A percentile compares a stretch with the other conserved stretches of the same genome.
Evolutionary conservation across 768 basidiomycete genomes (phyloP).

Genomic region (Astraeus odoratus): DNA sequence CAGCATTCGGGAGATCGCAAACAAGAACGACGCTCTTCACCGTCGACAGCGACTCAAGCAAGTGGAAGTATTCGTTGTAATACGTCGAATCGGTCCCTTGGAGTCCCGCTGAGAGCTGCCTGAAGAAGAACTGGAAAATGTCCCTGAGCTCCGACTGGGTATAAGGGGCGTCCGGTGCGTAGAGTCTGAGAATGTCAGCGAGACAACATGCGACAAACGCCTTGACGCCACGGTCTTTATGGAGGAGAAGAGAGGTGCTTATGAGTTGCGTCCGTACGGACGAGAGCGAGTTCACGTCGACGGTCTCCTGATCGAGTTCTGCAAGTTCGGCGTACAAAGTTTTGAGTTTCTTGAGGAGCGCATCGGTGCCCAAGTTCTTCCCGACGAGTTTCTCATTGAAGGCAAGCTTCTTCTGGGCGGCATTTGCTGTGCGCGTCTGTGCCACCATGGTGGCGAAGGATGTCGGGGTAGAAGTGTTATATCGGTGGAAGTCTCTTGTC

Average conservation of each 20-base stretch:
- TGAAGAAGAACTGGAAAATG: conserved; percentile 95
- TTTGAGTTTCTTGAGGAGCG: conserved; percentile 81
- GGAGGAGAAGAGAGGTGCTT: conserved; percentile 71
- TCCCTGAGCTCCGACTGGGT: conserved; percentile 83
- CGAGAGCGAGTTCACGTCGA: conserved; percentile 68
- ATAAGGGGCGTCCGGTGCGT: conserved; percentile 96
- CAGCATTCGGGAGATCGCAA: conserved; percentile 82
- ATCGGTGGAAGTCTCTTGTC: conserved; percentile 1
- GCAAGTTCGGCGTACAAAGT: conserved; percentile 69
- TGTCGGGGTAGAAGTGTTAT: neutral
- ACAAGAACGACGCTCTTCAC: conserved; percentile 94
- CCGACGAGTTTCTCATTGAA: conserved; percentile 81
- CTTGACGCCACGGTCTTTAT: conserved; percentile 95
- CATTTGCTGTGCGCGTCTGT: conserved; percentile 55
- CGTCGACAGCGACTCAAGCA: conserved; percentile 88
- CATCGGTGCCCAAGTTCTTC: conserved; percentile 74
- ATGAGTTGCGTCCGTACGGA: conserved; percentile 75
- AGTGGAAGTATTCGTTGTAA: conserved; percentile 88
- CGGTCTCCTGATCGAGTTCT: conserved; percentile 79
- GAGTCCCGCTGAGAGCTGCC: conserved; percentile 71
- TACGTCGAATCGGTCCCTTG: conserved; percentile 75
- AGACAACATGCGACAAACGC: conserved; percentile 92
- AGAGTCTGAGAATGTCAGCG: conserved; percentile 87
- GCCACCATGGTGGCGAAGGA: conserved; percentile 52
- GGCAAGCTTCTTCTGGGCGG: conserved; percentile 52